phyloP scores from a whole-genome alignment of 23 red algal species.

The Gracilaria domingensis region DNA sequence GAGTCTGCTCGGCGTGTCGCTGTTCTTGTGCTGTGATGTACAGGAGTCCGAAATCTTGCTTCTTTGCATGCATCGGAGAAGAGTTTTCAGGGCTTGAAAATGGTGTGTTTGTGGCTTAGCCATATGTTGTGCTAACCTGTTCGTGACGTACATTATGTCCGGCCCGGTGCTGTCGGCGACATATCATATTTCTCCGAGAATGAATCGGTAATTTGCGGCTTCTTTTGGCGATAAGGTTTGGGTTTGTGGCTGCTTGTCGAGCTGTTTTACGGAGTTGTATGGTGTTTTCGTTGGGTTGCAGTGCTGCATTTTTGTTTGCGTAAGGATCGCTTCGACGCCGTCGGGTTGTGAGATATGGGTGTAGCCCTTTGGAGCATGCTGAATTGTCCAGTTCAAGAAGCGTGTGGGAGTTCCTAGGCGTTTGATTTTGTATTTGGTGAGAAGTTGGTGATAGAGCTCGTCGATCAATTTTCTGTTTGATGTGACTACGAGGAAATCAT shows the following conservation, averaged over 20 bases:
- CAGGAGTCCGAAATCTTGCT: too few species aligned
- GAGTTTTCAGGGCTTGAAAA: not conserved
- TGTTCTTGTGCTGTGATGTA: too few species aligned
- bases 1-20: too few species aligned
- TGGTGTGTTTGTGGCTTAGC: not conserved
- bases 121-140: not conserved
- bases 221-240: not conserved
- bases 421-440: conserved; percentile 26
- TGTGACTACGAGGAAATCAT: not conserved
- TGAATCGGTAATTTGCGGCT: not conserved
- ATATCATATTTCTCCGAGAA: not conserved
- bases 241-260: not conserved
- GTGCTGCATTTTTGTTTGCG: not conserved
- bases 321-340: not conserved
- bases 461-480: not conserved
- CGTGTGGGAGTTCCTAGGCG: not conserved
- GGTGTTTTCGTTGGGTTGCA: not conserved
- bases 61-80: too few species aligned
- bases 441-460: not conserved
- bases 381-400: not conserved
- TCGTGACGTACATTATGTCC: not conserved
- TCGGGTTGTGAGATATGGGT: conserved; percentile 7
- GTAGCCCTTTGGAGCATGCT: not conserved
- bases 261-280: not conserved
- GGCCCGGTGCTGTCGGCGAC: conserved; percentile 16